A percentile compares a stretch with the other conserved stretches of the same genome.
These are phyloP conservation scores for Gymnopilus dilepis DNA, from an alignment of 768 basidiomycete genomes.

Conservation along the genomic window DNA sequence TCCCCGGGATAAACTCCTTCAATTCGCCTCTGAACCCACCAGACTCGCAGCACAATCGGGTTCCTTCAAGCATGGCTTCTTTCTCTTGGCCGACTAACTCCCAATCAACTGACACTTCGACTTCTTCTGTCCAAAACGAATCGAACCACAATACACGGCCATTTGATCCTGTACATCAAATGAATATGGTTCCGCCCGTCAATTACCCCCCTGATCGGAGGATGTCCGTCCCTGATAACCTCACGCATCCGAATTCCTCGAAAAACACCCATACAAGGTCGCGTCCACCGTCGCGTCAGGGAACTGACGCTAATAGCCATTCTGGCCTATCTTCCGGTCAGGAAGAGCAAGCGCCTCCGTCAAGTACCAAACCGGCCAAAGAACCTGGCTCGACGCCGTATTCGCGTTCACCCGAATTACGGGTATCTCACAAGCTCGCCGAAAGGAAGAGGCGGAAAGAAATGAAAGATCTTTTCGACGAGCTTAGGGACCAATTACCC, in stretches of 20 bases:
- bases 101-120: constrained; percentile 38
- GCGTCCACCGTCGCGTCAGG: constrained; percentile 72
- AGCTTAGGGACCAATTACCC: constrained; percentile 90
- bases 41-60: constrained; percentile 64
- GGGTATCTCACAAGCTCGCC: constrained; percentile 95
- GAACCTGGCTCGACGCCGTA: constrained; percentile 77
- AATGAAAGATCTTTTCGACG: constrained; percentile 99
- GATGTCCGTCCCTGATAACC: constrained; percentile 75
- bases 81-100: constrained; percentile 73
- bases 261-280: constrained; percentile 69
- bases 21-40: constrained; percentile 61
- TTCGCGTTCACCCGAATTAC: constrained; percentile 92
- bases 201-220: constrained; percentile 69
- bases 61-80: constrained; percentile 65
- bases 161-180: constrained; percentile 52
- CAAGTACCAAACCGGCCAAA: constrained; percentile 46
- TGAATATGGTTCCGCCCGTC: constrained; percentile 62
- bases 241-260: constrained; percentile 45
- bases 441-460: constrained; percentile 97
- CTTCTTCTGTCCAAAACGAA: constrained; percentile 47
- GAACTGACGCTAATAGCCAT: constrained; percentile 42
- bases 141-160: constrained; percentile 50
- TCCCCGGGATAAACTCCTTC: constrained; percentile 57
- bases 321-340: constrained; percentile 45
- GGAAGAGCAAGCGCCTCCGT: constrained; percentile 50